Evolutionary conservation across 306 rosid genomes (phyloP), one percentile per base, ranked within the genome.

Genomic region (Spatholobus suberectus): DNA sequence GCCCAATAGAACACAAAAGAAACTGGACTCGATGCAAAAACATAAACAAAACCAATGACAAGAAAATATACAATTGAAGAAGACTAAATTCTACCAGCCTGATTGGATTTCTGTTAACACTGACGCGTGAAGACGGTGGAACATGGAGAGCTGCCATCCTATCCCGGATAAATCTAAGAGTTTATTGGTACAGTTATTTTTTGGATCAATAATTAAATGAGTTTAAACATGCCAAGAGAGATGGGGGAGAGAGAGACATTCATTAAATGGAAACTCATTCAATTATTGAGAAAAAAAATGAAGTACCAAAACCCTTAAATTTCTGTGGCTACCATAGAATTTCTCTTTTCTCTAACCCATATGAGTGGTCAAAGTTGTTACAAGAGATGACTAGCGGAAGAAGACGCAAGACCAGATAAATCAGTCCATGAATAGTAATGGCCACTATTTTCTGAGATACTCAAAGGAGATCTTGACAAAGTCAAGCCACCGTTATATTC

Each of bases 1-100:
- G 69, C 40, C 37, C 41, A 29, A 62, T 55, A 2, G 69, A 62
- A 62, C 69, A 29, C 40, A 62, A 27, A 61, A 14, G 69, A 62
- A 26, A 62, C 40, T 29, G 0, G 38, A 29, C 41, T 62, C 40
- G 2, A 62, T 29, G 40, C 14, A 62, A 14, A 62, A 62, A 15
- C 69, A 62, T 27, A 62, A 27, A 62, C 41, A 62, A 29, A 59
- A 62, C 41, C 69, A 62, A 62, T 62, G 69, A 29, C 40, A 62
- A 27, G 69, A 62, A 62, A 62, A 62, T 62, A 14, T 62, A 62
- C 69, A 62, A 62, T 62, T 62, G 69, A 27, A 62, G 40, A 51
- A 6, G 10, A 27, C 20, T 62, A 62, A 62, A 62, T 62, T 62
- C 40, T 62, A 62, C 40, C 40, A 14, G 38, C 69, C 40, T 62